Evolutionary conservation across 2,329 filamentous ascomycete genomes (phyloP).

Genomic region (Pyrenophora teres): DNA sequence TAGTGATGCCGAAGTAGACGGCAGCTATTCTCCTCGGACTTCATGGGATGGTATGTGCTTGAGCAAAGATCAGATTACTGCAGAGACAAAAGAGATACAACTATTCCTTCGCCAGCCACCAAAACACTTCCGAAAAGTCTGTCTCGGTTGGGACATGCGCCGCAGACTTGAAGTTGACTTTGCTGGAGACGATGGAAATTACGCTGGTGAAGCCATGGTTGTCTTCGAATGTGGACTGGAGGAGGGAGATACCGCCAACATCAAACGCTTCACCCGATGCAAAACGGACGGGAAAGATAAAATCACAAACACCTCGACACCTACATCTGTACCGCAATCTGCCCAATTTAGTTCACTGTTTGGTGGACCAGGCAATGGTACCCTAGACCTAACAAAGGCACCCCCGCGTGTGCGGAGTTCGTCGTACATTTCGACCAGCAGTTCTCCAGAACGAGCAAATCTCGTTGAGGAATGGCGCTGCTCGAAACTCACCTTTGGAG

Average conservation of each 20-base stretch:
- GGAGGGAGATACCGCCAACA: conserved; percentile 58
- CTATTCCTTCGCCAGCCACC: conserved; percentile 74
- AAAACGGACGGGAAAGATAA: conserved; percentile 46
- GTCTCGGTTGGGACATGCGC: conserved; percentile 90
- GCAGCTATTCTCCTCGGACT: conserved; percentile 79
- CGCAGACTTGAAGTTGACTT: conserved; percentile 87
- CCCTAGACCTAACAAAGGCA: conserved; percentile 25
- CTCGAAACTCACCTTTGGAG: conserved; percentile 66
- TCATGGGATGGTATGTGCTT: conserved; percentile 76
- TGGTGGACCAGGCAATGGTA: conserved; percentile 49
- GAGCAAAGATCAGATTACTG: conserved; percentile 69
- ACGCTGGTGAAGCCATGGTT: conserved; percentile 76
- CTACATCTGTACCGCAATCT: conserved; percentile 22
- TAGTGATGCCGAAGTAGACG: conserved; percentile 65
- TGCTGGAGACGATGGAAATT: conserved; percentile 74
- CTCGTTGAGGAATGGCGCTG: conserved; percentile 68
- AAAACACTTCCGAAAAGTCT: conserved; percentile 76
- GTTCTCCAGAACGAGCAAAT: conserved; percentile 43
- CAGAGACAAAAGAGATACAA: conserved; percentile 83
- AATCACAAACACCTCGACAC: conserved; percentile 21
- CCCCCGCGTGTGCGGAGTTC: conserved; percentile 35
- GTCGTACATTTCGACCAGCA: conserved; percentile 44
- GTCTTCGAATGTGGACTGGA: conserved; percentile 75
- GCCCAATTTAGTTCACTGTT: conserved; percentile 54
- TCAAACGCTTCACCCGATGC: conserved; percentile 64